Conservation (phyloP, 768 basidiomycete genomes). For the Lentinus tigrinus region DNA sequence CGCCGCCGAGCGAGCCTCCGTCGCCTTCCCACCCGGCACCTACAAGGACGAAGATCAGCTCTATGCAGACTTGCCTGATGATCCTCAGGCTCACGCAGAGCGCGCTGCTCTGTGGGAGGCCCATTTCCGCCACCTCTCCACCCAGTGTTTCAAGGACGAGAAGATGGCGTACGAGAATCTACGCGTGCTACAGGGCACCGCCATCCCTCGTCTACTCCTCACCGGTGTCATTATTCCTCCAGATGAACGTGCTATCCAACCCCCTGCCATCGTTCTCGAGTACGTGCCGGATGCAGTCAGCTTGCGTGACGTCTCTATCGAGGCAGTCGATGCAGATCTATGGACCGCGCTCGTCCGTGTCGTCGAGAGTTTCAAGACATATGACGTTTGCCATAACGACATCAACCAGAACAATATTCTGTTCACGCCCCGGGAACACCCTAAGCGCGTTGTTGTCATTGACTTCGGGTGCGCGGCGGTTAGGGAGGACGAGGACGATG, state of each 20-base stretch:
- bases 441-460: neutral
- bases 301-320: neutral
- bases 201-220: neutral
- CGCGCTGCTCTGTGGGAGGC: neutral
- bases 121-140: neutral
- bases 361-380: neutral
- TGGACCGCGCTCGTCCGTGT: neutral
- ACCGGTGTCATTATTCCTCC: neutral
- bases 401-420: neutral
- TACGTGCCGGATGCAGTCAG: neutral
- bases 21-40: neutral
- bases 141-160: neutral
- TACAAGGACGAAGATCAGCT: neutral
- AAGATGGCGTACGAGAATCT: neutral
- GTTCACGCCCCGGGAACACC: neutral
- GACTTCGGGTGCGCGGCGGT: neutral
- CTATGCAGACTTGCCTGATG: neutral
- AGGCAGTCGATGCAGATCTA: neutral
- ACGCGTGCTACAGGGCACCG: neutral
- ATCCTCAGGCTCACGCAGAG: neutral
- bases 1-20: neutral
- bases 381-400: neutral
- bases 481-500: neutral
- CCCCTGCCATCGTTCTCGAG: neutral
- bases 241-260: neutral